A percentile compares a stretch with the other conserved stretches of the same genome.
Conservation (phyloP, 129 eudicot genomes). For the Gnaphalium uliginosum region DNA sequence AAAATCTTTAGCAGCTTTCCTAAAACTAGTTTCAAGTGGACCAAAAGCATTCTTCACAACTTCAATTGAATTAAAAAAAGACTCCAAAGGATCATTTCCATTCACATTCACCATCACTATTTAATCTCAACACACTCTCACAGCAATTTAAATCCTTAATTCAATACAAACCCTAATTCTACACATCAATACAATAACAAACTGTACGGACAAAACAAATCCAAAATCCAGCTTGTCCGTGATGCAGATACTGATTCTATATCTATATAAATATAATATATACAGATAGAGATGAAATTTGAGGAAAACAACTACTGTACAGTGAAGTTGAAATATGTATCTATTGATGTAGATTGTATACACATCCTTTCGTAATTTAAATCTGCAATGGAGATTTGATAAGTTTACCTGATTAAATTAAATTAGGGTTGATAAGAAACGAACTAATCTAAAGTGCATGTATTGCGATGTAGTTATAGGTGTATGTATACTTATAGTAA, state of each 20-base stretch:
- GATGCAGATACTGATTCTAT: conserved; percentile 2
- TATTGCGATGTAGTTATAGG: neutral
- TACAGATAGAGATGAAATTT: neutral
- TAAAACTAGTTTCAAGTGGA: conserved; percentile 68
- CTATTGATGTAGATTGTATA: neutral
- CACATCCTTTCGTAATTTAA: conserved; percentile 19
- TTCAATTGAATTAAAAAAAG: conserved; percentile 58
- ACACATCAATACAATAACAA: conserved; percentile 4
- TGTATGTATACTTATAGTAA: neutral
- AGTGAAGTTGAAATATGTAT: conserved; percentile 29
- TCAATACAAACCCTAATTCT: conserved; percentile 28
- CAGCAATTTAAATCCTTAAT: neutral
- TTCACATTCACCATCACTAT: conserved; percentile 59
- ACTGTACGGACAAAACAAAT: conserved; percentile 23
- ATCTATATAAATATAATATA: neutral
- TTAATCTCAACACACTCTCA: conserved; percentile 19
- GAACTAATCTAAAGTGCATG: conserved; percentile 18
- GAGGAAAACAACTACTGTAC: conserved; percentile 5
- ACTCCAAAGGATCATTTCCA: conserved; percentile 69
- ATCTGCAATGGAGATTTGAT: conserved; percentile 15
- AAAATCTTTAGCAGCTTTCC: conserved; percentile 61
- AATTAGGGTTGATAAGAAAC: neutral
- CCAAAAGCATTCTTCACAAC: conserved; percentile 59
- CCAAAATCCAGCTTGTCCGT: conserved; percentile 26
- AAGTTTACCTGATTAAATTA: conserved; percentile 26